Conservation (phyloP, 768 basidiomycete genomes). For the Agaricus blazei region DNA sequence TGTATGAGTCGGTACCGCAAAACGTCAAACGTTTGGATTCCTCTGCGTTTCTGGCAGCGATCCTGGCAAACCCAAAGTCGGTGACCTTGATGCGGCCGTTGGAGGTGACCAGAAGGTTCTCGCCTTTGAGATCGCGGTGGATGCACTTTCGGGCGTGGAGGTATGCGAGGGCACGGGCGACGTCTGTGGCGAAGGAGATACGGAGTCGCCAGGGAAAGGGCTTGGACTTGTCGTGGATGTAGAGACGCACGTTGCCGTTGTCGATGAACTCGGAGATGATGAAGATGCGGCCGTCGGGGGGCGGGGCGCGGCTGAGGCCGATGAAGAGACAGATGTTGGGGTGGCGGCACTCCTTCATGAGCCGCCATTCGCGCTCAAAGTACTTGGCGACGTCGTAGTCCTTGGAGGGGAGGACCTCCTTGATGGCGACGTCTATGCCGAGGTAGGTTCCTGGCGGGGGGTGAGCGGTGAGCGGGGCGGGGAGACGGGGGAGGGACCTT, state of each 20-base stretch:
- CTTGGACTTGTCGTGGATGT: slow-evolving; percentile 80
- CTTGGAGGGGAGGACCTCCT: slow-evolving; percentile 88
- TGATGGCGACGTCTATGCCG: slow-evolving; percentile 94
- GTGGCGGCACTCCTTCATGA: slow-evolving; percentile 94
- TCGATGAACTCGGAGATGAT: slow-evolving; percentile 96
- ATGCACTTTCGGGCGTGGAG: slow-evolving; percentile 91
- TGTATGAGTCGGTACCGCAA: slow-evolving; percentile 90
- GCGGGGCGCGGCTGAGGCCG: slow-evolving; percentile 78
- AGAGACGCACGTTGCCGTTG: slow-evolving; percentile 84
- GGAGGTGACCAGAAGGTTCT: slow-evolving; percentile 91
- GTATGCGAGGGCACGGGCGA: slow-evolving; percentile 92
- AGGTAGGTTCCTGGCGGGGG: slow-evolving; percentile 70
- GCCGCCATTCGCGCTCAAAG: slow-evolving; percentile 96
- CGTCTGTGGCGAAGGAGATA: slow-evolving; percentile 92
- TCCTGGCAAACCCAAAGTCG: slow-evolving; percentile 97
- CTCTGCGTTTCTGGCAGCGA: slow-evolving; percentile 88
- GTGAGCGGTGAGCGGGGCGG: not conserved
- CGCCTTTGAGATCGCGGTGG: slow-evolving; percentile 91
- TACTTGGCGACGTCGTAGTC: slow-evolving; percentile 97
- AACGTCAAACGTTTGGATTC: slow-evolving; percentile 84
- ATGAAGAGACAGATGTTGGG: slow-evolving; percentile 93
- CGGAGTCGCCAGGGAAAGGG: slow-evolving; percentile 93
- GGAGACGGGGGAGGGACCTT: slow-evolving; percentile 37
- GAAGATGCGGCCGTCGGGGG: slow-evolving; percentile 80
- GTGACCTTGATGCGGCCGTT: slow-evolving; percentile 96